phyloP scores from a whole-genome alignment of 139 green algal genomes.

The Volvox reticuliferus region DNA sequence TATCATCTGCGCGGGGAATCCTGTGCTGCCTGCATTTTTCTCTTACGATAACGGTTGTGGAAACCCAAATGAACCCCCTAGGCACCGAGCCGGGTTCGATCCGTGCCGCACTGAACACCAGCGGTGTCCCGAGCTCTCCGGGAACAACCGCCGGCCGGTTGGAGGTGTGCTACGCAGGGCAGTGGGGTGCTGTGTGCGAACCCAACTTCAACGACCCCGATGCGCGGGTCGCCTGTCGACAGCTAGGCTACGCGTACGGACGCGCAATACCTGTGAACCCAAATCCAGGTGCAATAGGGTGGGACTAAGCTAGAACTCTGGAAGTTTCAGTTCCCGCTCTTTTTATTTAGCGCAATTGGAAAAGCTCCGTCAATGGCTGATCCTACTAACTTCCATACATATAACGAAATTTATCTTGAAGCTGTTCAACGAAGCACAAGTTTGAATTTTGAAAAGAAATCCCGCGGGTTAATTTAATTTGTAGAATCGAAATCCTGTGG shows the following conservation, averaged over 20 bases:
- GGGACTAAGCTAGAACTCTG: not conserved
- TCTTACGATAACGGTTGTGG: too few species aligned
- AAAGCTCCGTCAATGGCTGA: too few species aligned
- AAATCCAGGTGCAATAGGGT: not conserved
- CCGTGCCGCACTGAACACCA: not conserved
- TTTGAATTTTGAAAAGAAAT: too few species aligned
- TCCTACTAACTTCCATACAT: too few species aligned
- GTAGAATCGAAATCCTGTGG: too few species aligned
- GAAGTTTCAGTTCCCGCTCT: too few species aligned
- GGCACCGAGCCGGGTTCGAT: not conserved
- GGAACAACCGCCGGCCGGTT: not conserved
- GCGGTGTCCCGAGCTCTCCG: not conserved
- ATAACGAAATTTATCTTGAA: too few species aligned
- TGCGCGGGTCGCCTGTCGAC: conserved; percentile 6
- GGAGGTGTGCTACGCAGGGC: conserved; percentile 33
- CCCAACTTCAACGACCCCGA: not conserved
- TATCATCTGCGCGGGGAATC: too few species aligned
- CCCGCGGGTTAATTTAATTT: too few species aligned
- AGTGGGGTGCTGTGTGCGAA: conserved; percentile 37
- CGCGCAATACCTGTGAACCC: not conserved
- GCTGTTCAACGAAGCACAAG: too few species aligned
- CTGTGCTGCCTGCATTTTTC: too few species aligned
- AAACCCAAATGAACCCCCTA: not conserved
- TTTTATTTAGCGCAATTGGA: too few species aligned
- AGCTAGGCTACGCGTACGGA: conserved; percentile 1